Percentiles rank a stretch among this genome's conserved stretches.
These are phyloP conservation scores for Cryphonectria parasitica DNA, from an alignment of 2,329 filamentous ascomycete species.

Conservation along the genomic window DNA sequence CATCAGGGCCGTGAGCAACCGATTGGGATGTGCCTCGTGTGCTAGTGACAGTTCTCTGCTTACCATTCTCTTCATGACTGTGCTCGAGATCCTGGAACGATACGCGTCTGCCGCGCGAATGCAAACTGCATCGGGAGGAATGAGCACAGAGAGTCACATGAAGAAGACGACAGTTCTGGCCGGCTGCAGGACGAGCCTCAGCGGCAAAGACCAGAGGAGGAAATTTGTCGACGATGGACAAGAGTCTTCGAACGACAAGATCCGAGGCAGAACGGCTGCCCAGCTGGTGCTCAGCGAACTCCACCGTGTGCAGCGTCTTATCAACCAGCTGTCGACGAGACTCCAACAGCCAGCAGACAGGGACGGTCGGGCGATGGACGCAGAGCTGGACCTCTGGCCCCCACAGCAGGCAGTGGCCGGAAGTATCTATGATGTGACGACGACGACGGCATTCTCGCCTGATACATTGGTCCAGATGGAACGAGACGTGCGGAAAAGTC, in stretches of 20 bases:
- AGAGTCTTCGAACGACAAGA: background rate
- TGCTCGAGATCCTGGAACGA: constrained; percentile 39
- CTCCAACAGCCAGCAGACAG: background rate
- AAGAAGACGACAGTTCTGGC: too few relatives aligned
- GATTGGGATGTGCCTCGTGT: constrained; percentile 39
- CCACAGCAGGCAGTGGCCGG: background rate
- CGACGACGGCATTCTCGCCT: constrained; percentile 1
- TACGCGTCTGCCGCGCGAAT: constrained; percentile 31
- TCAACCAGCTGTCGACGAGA: constrained; percentile 35
- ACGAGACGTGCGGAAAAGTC: constrained; percentile 31
- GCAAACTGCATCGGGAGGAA: background rate
- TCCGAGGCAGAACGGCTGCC: background rate
- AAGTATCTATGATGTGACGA: background rate
- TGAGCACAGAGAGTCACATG: background rate
- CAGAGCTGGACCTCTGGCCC: background rate
- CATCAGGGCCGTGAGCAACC: constrained; percentile 22
- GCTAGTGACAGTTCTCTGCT: constrained; percentile 36
- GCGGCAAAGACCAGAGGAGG: background rate
- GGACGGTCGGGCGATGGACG: background rate
- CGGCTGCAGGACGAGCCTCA: background rate
- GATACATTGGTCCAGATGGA: constrained; percentile 32
- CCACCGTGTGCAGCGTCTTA: constrained; percentile 38
- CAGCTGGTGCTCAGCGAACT: constrained; percentile 41
- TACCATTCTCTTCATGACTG: constrained; percentile 38
- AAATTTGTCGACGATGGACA: background rate